Percentiles rank a stretch among this genome's conserved stretches.
phyloP scores from a whole-genome alignment of 257 asterid species.

The Nicotiana paniculata region DNA sequence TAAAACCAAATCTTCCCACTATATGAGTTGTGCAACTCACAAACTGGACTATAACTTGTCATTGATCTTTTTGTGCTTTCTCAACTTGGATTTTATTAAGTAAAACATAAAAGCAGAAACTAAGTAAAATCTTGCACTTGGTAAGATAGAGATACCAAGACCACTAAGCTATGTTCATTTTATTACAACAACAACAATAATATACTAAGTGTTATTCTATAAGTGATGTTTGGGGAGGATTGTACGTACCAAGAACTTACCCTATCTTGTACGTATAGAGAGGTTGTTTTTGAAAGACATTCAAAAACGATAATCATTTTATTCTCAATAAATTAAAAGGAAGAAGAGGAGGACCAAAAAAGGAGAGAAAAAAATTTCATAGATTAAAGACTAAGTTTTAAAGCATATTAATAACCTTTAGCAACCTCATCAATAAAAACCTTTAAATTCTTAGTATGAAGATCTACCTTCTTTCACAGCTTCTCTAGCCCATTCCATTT shows the following conservation, averaged over 20 bases:
- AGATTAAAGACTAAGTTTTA: neutral
- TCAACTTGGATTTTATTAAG: neutral
- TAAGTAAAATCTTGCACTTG: neutral
- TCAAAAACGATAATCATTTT: neutral
- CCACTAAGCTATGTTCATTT: no score
- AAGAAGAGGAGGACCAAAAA: neutral
- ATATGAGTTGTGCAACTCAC: neutral
- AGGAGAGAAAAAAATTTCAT: accelerated
- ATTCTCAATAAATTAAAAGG: neutral
- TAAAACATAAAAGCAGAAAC: no score
- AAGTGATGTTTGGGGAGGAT: accelerated
- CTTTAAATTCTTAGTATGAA: conserved; percentile 11
- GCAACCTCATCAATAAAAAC: conserved; percentile 9
- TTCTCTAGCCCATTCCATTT: conserved; percentile 22
- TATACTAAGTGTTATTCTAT: no score
- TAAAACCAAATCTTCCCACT: neutral
- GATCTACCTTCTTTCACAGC: conserved; percentile 25
- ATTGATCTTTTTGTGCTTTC: neutral
- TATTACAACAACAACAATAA: no score
- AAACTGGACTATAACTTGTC: neutral
- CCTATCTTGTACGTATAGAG: no score
- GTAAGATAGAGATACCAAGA: neutral
- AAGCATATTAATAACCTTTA: neutral
- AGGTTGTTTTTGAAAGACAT: no score
- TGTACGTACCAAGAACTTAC: no score